phyloP scores from a whole-genome alignment of 805 yeast genomes.

The Pichia occidentalis region DNA sequence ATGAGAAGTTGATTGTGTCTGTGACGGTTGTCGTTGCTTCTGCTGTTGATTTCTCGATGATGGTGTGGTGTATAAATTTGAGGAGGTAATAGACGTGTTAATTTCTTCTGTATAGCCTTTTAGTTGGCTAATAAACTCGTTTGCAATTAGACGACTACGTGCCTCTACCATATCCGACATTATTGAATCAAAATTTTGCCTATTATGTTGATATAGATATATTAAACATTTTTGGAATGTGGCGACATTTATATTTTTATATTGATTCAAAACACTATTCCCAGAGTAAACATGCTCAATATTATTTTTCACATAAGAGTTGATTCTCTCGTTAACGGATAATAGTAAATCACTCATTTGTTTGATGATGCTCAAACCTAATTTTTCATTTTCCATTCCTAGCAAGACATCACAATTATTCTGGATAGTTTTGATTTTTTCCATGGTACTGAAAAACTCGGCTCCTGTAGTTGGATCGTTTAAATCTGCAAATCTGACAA shows the following conservation, averaged over 20 bases:
- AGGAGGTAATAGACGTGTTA: neutral
- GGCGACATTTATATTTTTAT: conserved; percentile 15
- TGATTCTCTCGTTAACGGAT: conserved; percentile 48
- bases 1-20: too few relatives aligned
- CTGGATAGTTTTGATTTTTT: conserved; percentile 58
- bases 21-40: too few relatives aligned
- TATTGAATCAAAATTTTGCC: conserved; percentile 50
- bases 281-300: conserved; percentile 23
- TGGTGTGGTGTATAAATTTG: too few relatives aligned
- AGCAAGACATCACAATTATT: conserved; percentile 64
- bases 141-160: conserved; percentile 56
- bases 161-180: conserved; percentile 58
- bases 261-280: conserved; percentile 15
- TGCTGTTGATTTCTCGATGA: too few relatives aligned
- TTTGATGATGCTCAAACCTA: conserved; percentile 61
- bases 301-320: conserved; percentile 31
- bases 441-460: conserved; percentile 51
- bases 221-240: conserved; percentile 28
- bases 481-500: conserved; percentile 29
- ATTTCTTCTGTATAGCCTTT: conserved; percentile 30
- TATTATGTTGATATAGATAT: conserved; percentile 31
- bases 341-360: conserved; percentile 48
- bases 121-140: conserved; percentile 61
- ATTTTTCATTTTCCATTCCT: conserved; percentile 56
- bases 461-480: conserved; percentile 37